Base-by-base conservation (phyloP, 306 rosid genomes). In the Acacia acuminata region DNA sequence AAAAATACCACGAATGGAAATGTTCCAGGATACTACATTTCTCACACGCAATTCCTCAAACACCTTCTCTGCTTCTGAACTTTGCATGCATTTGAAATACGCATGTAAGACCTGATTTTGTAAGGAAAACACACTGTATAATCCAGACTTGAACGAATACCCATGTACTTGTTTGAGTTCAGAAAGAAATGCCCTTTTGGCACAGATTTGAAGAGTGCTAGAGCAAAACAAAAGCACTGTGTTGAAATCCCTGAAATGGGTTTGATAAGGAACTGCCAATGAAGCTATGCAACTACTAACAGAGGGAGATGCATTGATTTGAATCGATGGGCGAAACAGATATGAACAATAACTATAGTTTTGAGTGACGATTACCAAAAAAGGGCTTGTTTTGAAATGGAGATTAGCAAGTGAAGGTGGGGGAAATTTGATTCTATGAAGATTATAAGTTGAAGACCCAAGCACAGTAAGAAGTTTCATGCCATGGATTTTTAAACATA, bases 11-110 rank as follows among this genome's bases (percentile, higher is more conserved):
- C 85, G 88, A 66, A 93, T 88, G 56, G 86, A 36, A 8, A 88
- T 88, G 51, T 91, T 93, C 95, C 95, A 93, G 1, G 91, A 88
- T 25, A 91, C 94, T 73, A 88, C 93, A 81, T 91, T 90, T 89
- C 94, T 91, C 17, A 8, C 81, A 56, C 74, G 70, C 97, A 93
- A 86, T 91, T 89, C 94, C 55, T 60, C 97, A 40, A 94, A 90
- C 91, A 94, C 53, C 30, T 78, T 87, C 25, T 83, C 73, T 71
- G 95, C 97, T 53, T 82, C 53, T 11, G 45, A 19, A 34, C 82
- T 56, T 77, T 89, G 81, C 74, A 82, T 81, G 83, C 91, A 86
- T 16, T 82, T 88, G 1, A 91, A 84, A 44, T 88, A 93, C 12
- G 85, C 68, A 77, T 69, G 83, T 86, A 94, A 78, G 10, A 90